Conservation (phyloP, 225 moss, liverwort and hornwort species). For the Climacium dendroides region DNA sequence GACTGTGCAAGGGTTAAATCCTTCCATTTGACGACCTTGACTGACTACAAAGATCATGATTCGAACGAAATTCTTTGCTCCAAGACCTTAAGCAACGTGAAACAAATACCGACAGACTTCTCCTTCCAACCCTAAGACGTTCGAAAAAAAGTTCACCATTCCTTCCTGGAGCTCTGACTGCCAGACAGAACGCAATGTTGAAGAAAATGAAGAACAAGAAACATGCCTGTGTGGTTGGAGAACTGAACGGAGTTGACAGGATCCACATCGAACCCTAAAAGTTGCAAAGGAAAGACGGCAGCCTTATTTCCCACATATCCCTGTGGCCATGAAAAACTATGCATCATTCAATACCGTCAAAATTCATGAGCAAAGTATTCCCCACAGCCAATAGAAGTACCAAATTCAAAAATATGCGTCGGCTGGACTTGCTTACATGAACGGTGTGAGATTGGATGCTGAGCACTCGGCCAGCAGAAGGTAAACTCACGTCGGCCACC, state of each 20-base stretch:
- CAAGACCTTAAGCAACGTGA: background rate
- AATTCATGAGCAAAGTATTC: background rate
- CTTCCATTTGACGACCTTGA: background rate
- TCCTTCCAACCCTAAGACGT: background rate
- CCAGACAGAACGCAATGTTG: background rate
- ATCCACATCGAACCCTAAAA: constrained; percentile 91
- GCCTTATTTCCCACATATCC: constrained; percentile 98
- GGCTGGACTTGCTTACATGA: constrained; percentile 29
- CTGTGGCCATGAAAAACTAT: constrained; percentile 9
- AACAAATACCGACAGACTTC: background rate
- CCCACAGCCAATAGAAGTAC: background rate
- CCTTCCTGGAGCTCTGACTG: background rate
- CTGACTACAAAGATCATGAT: background rate
- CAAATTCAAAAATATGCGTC: background rate
- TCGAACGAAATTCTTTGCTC: background rate
- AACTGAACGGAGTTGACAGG: constrained; percentile 96
- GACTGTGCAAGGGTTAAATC: background rate
- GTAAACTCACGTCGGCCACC: constrained; percentile 4
- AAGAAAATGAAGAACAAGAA: background rate
- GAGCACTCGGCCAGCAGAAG: constrained; percentile 58
- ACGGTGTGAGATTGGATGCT: constrained; percentile 99
- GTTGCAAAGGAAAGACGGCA: constrained; percentile 86
- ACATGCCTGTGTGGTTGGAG: constrained; percentile 94
- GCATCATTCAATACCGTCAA: background rate
- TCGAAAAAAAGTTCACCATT: background rate